Percentiles rank a stretch among this genome's conserved stretches.
Evolutionary conservation across 208 protist species (phyloP).

Genomic region (Borovskyia barvae): DNA sequence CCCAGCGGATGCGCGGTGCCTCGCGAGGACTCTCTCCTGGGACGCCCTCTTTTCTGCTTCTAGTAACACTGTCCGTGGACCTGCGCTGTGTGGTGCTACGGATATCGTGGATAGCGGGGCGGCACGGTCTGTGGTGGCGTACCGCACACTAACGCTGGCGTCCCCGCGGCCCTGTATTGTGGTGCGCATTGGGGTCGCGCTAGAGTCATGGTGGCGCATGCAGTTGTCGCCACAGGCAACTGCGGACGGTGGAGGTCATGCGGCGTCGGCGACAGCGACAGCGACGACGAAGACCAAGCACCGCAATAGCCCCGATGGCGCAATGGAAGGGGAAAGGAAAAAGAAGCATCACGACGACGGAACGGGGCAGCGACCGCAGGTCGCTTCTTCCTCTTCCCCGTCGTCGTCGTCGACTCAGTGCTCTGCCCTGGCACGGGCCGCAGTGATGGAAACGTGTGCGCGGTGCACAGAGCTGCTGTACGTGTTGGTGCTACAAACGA

Average conservation of each 20-base stretch:
- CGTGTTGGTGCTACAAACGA: conserved; percentile 1
- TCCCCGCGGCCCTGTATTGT: conserved; percentile 9
- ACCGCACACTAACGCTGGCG: conserved; percentile 14
- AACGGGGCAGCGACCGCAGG: no score
- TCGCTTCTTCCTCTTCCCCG: no score
- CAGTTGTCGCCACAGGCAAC: conserved; percentile 2
- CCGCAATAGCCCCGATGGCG: neutral
- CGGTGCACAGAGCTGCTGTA: conserved; percentile 12
- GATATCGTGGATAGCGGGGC: conserved; percentile 1
- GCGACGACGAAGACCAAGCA: neutral
- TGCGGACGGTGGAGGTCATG: no score
- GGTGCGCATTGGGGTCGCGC: conserved; percentile 15
- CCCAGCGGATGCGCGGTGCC: conserved; percentile 19
- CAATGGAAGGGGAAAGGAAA: neutral
- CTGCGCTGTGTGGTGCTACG: neutral
- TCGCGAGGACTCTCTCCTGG: conserved; percentile 21
- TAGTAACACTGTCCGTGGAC: neutral
- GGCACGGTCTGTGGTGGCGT: conserved; percentile 11
- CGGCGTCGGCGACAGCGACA: neutral
- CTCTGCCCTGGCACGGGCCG: no score
- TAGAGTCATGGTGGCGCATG: conserved; percentile 21
- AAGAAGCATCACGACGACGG: no score
- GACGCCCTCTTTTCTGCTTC: conserved; percentile 9
- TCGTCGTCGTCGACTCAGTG: no score
- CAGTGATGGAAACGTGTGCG: neutral